phyloP scores from a whole-genome alignment of 2,329 filamentous ascomycete species.

The Coniochaeta sp. region DNA sequence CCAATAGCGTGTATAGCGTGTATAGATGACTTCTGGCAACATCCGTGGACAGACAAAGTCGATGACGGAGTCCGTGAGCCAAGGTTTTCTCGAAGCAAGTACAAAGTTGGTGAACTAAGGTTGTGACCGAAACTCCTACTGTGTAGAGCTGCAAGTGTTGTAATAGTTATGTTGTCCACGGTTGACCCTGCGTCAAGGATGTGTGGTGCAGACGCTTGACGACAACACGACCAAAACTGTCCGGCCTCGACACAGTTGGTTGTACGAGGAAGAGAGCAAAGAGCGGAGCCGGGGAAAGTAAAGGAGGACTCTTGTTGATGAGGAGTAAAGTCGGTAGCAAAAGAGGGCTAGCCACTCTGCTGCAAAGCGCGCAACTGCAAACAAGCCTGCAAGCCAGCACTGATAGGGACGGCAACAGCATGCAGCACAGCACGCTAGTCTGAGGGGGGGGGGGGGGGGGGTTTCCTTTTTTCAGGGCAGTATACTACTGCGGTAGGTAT shows the following conservation, averaged over 20 bases:
- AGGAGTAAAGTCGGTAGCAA: background rate
- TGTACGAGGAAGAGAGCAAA: background rate
- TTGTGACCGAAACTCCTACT: background rate
- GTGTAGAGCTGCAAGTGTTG: background rate
- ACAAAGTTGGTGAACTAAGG: background rate
- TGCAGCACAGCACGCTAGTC: constrained; percentile 1
- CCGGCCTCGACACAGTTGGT: background rate
- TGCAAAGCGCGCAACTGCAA: background rate
- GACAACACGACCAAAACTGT: background rate
- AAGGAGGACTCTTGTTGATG: background rate
- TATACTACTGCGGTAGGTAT: too few species aligned
- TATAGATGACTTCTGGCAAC: background rate
- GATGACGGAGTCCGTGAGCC: background rate
- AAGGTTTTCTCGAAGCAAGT: background rate
- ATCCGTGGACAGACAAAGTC: background rate
- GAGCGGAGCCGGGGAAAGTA: background rate
- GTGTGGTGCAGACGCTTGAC: background rate
- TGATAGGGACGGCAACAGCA: background rate
- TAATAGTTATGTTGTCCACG: background rate
- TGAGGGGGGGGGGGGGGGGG: too few species aligned
- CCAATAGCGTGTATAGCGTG: background rate
- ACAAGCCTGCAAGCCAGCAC: background rate
- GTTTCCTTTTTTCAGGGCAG: too few species aligned
- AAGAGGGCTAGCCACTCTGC: background rate
- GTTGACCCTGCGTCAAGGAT: background rate